phyloP scores from a whole-genome alignment of 1,139 yeast species.

The Suhomyces bribrorum region DNA sequence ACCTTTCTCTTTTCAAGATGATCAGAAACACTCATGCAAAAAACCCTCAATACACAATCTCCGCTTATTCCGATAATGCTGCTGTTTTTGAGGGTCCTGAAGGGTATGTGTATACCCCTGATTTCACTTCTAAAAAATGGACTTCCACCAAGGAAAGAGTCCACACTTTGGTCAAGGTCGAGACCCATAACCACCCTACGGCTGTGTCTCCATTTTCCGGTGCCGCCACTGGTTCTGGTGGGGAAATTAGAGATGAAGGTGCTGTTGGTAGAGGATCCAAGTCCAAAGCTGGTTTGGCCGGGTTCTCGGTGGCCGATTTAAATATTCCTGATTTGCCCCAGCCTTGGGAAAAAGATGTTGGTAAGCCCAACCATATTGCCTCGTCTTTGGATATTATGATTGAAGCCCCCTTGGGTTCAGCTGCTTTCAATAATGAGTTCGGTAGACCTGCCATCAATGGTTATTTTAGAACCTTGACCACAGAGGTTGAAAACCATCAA shows the following conservation, averaged over 20 bases:
- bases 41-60: constrained; percentile 79
- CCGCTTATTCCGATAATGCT: constrained; percentile 97
- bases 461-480: constrained; percentile 92
- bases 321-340: constrained; percentile 81
- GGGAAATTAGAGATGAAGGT: constrained; percentile 99
- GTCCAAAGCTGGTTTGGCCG: constrained; percentile 94
- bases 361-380: constrained; percentile 92
- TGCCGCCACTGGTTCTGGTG: constrained; percentile 99
- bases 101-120: constrained; percentile 79
- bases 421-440: constrained; percentile 97
- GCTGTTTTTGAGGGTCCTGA: constrained; percentile 92
- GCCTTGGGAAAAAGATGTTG: constrained; percentile 91
- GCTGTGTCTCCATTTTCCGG: constrained; percentile 99
- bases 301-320: constrained; percentile 90
- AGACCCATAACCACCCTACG: constrained; percentile 98
- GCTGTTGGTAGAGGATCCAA: constrained; percentile 99
- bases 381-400: constrained; percentile 92
- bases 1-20: constrained; percentile 84
- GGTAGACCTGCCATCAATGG: constrained; percentile 98
- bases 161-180: constrained; percentile 91
- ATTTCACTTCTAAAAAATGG: constrained; percentile 72
- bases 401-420: constrained; percentile 97
- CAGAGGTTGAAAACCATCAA: constrained; percentile 62
- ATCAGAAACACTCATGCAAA: constrained; percentile 88
- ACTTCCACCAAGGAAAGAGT: constrained; percentile 71